Conservation (phyloP, 768 basidiomycete species). For the Psilocybe subaeruginosa region DNA sequence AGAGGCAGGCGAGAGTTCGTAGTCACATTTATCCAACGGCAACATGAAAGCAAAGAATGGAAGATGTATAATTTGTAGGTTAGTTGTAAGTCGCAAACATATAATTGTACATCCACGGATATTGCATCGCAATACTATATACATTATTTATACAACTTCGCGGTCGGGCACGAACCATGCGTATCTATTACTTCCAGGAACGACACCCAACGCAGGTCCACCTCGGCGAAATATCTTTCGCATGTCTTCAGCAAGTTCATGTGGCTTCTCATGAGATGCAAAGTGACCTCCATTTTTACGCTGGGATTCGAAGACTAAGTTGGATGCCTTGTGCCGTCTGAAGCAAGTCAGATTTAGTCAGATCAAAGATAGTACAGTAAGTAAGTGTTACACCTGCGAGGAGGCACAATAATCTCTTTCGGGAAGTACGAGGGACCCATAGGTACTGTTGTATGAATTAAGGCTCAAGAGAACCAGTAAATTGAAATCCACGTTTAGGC, state of each 20-base stretch:
- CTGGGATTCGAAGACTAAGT: slow-evolving; percentile 43
- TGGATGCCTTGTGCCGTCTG: slow-evolving; percentile 3
- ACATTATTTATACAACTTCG: too few species aligned
- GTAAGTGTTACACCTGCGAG: slow-evolving; percentile 22
- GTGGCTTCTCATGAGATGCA: slow-evolving; percentile 52
- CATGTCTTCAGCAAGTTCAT: slow-evolving; percentile 48
- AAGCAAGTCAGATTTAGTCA: too few species aligned
- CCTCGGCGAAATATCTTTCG: slow-evolving; percentile 56
- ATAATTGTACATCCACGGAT: too few species aligned
- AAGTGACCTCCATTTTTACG: slow-evolving; percentile 61
- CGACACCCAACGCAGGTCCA: slow-evolving; percentile 49
- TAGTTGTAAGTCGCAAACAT: too few species aligned
- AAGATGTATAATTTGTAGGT: too few species aligned
- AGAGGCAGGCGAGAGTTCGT: neutral
- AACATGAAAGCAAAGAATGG: too few species aligned
- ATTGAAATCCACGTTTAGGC: too few species aligned
- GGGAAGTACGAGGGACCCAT: slow-evolving; percentile 57
- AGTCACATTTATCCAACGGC: neutral
- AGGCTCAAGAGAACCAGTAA: neutral
- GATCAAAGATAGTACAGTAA: neutral
- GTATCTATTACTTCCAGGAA: slow-evolving; percentile 46
- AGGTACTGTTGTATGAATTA: slow-evolving; percentile 35
- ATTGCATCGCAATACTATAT: too few species aligned
- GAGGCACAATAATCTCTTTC: slow-evolving; percentile 41
- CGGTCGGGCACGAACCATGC: neutral